Conservation (phyloP, 106 monocot genomes). For the Apostasia ramifera region DNA sequence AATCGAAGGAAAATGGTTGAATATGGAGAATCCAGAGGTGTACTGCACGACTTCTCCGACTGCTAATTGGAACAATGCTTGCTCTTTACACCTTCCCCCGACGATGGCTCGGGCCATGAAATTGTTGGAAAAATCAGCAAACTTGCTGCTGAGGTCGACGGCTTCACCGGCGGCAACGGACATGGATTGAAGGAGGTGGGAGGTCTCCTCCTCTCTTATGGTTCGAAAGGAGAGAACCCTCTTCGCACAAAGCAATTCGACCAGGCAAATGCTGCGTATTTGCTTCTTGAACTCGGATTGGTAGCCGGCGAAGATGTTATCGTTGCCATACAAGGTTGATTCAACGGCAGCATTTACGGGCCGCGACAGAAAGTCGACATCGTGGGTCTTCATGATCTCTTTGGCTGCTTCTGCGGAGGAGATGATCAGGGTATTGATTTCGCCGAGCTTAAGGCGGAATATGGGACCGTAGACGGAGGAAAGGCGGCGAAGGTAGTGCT, state of each 20-base stretch:
- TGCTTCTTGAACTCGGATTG: slow-evolving; percentile 29
- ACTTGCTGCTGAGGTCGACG: slow-evolving; percentile 20
- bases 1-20: slow-evolving; percentile 29
- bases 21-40: slow-evolving; percentile 6
- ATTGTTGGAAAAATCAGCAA: slow-evolving; percentile 11
- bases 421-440: slow-evolving; percentile 13
- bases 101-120: slow-evolving; percentile 17
- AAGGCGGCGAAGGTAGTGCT: neutral
- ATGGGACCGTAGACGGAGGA: slow-evolving; percentile 11
- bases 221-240: slow-evolving; percentile 25
- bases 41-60: neutral
- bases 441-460: slow-evolving; percentile 23
- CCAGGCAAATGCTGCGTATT: slow-evolving; percentile 25
- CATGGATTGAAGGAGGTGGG: slow-evolving; percentile 13
- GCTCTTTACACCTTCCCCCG: slow-evolving; percentile 13
- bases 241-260: slow-evolving; percentile 28
- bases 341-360: neutral
- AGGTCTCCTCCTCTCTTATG: slow-evolving; percentile 26
- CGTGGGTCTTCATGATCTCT: slow-evolving; percentile 23
- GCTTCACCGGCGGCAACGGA: neutral
- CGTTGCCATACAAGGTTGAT: slow-evolving; percentile 2
- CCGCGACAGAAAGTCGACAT: slow-evolving; percentile 13
- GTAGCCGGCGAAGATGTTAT: slow-evolving; percentile 12
- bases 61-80: slow-evolving; percentile 3
- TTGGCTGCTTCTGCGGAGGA: slow-evolving; percentile 14